Evolutionary conservation across 2,329 filamentous ascomycete species (phyloP), one percentile per base, ranked within the genome.

Genomic region (Fusarium napiforme): DNA sequence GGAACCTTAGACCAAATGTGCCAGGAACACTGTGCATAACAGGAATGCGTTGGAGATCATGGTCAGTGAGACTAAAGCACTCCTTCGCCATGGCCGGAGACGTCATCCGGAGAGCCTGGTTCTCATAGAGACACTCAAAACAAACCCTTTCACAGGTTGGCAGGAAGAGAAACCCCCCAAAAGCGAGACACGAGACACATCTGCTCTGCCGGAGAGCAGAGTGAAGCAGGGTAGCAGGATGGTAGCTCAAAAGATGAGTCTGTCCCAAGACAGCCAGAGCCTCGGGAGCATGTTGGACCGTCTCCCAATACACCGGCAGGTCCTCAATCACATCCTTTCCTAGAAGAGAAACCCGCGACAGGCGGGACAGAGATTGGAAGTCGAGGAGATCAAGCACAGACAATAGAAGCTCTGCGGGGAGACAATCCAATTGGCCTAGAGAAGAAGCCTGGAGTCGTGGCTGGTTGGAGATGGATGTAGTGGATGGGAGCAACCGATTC

Each of bases 221-320:
- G 19, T 73, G 69, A 36, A 82, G 66, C 5, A 67, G 30, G 14
- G 68, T 52, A 46, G 75, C 75, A 18, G 77, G 53, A 49, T 80
- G 75, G 52, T 53, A 56, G 30, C 59, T 58, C 37, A 80, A 60
- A 18, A 80, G 61, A 11, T 36, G 58, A 46, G 78, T 79, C 52
- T 72, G 62, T 21, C 69, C 69, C 43, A 81, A 64, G n/a, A 74
- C 77, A 7, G 49, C 58, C 56, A 82, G 47, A n/a, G 75, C 59
- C 36, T 65, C 61, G n/a, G 78, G 80, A 9, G 79, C 80, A 60
- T 81, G 87, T 72, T 85, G 84, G 40, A 84, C 82, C 40, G 82
- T 77, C 39, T 84, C 81, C 81, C 82, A 85, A 36, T 82, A 80
- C n/a, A 83, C 75, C 5, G 81, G 77, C 11, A 82, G 77, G 18